These are phyloP conservation scores for Gossypium raimondii DNA, from an alignment of 345 rosid genomes.

Conservation along the genomic window DNA sequence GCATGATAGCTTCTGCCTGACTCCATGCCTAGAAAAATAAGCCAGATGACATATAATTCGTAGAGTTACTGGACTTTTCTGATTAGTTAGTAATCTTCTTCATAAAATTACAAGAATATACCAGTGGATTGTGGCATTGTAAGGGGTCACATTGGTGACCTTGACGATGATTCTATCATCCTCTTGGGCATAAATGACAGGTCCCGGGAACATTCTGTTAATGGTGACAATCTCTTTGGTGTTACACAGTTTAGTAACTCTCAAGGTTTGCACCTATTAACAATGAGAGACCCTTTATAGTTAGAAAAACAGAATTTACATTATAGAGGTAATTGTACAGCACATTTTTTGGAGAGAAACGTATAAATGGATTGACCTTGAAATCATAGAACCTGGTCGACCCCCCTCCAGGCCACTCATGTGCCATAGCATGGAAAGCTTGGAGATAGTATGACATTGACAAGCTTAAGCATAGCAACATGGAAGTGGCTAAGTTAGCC, in stretches of 20 bases:
- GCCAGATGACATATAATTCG: neutral
- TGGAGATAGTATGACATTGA: neutral
- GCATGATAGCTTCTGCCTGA: conserved; percentile 71
- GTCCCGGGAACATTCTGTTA: conserved; percentile 75
- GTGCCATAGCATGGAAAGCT: conserved; percentile 19
- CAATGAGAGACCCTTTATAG: neutral
- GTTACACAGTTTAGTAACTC: conserved; percentile 59
- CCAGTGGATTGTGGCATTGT: conserved; percentile 85
- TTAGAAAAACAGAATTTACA: neutral
- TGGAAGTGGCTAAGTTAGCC: conserved; percentile 29
- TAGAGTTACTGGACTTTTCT: neutral
- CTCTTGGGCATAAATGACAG: conserved; percentile 65
- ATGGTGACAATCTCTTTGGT: conserved; percentile 57
- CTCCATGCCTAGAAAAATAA: conserved; percentile 60
- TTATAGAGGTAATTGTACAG: neutral
- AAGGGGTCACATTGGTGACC: conserved; percentile 67
- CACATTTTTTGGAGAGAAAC: neutral
- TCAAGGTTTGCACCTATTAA: conserved; percentile 53
- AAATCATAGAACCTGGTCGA: conserved; percentile 72
- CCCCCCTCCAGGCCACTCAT: conserved; percentile 32
- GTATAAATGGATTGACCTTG: conserved; percentile 37
- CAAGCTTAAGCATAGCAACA: conserved; percentile 30
- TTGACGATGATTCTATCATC: conserved; percentile 60
- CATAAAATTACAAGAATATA: conserved; percentile 19
- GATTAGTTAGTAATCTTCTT: neutral